These are phyloP conservation scores for Nakazawaea siamensis DNA, from an alignment of 805 yeast genomes.

Conservation along the genomic window DNA sequence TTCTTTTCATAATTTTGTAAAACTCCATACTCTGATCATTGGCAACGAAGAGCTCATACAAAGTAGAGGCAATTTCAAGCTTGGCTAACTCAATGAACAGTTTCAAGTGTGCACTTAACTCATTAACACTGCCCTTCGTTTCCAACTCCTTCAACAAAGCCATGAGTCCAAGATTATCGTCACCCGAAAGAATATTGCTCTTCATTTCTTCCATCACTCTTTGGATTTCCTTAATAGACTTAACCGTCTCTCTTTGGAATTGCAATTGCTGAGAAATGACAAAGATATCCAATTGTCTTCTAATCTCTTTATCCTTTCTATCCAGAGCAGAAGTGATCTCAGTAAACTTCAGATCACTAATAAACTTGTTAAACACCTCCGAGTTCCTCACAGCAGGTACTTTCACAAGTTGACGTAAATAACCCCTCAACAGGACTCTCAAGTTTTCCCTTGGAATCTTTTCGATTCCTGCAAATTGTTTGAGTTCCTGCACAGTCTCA, in stretches of 20 bases:
- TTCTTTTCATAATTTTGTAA: constrained; percentile 56
- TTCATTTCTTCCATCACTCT: constrained; percentile 34
- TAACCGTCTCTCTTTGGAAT: constrained; percentile 52
- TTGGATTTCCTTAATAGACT: constrained; percentile 22
- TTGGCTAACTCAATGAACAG: constrained; percentile 77
- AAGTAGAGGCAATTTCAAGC: constrained; percentile 75
- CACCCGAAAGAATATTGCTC: constrained; percentile 14
- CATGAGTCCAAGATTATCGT: constrained; percentile 44
- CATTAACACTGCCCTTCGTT: constrained; percentile 36
- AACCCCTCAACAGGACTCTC: constrained; percentile 71
- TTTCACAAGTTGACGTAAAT: constrained; percentile 43
- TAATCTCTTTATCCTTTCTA: constrained; percentile 42
- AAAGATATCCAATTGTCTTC: constrained; percentile 55
- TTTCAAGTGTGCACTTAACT: constrained; percentile 58
- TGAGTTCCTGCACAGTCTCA: neutral
- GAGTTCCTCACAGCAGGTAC: constrained; percentile 50
- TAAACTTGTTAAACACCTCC: constrained; percentile 42
- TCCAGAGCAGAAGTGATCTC: constrained; percentile 32
- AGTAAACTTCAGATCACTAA: constrained; percentile 30
- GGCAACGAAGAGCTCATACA: constrained; percentile 74
- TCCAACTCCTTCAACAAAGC: constrained; percentile 63
- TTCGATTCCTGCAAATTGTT: neutral
- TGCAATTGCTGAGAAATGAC: constrained; percentile 52
- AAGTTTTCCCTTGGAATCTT: constrained; percentile 64
- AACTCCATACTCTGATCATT: constrained; percentile 76